A percentile compares a stretch with the other conserved stretches of the same genome.
phyloP scores from a whole-genome alignment of 1,139 yeast species.

The Saccharomyces hybrid region DNA sequence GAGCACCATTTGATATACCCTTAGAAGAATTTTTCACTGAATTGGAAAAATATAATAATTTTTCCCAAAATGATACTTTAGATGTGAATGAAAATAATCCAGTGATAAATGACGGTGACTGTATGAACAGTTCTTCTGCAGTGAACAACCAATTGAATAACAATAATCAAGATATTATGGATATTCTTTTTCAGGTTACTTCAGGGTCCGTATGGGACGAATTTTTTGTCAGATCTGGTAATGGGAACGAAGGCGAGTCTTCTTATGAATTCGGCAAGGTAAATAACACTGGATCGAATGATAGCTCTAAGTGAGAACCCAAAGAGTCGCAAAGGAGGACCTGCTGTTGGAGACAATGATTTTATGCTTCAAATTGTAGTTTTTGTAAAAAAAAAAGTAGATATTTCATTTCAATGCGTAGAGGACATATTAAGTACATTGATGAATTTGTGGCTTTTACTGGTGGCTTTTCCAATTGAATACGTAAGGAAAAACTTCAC shows the following conservation, averaged over 20 bases:
- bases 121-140: constrained; percentile 5
- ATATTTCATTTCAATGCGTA: neutral
- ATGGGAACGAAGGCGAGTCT: neutral
- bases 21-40: constrained; percentile 25
- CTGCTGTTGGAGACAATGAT: neutral
- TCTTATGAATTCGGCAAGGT: neutral
- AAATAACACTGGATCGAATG: neutral
- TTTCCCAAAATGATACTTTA: constrained; percentile 7
- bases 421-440: no score
- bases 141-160: constrained; percentile 10
- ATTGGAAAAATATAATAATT: constrained; percentile 16
- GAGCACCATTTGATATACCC: constrained; percentile 9
- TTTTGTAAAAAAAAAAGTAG: neutral
- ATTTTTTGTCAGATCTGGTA: constrained; percentile 38
- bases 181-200: constrained; percentile 59
- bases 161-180: constrained; percentile 52
- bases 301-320: neutral
- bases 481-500: no score
- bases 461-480: no score
- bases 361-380: neutral
- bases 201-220: constrained; percentile 74
- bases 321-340: neutral
- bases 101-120: neutral
- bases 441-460: no score
- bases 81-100: neutral